Conservation (phyloP, 805 yeast genomes). For the Debaryomyces castellii region DNA sequence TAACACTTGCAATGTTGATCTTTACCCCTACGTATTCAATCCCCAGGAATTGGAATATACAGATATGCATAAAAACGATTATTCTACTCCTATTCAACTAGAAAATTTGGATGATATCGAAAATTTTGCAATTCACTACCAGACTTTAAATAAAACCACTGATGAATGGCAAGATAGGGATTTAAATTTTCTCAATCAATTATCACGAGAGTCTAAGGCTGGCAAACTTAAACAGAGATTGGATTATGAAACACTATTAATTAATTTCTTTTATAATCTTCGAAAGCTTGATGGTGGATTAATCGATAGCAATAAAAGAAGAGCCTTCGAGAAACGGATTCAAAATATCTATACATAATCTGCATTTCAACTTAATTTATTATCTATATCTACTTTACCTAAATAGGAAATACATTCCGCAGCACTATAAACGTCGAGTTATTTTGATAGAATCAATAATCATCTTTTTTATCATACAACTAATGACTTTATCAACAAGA, state of each 20-base stretch:
- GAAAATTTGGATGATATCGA: conserved; percentile 53
- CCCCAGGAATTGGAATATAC: conserved; percentile 37
- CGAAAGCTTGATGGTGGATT: conserved; percentile 37
- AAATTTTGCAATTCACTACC: conserved; percentile 48
- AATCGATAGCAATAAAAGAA: conserved; percentile 15
- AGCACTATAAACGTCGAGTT: not conserved
- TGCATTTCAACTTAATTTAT: not conserved
- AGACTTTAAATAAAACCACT: conserved; percentile 33
- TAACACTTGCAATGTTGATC: conserved; percentile 46
- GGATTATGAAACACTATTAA: conserved; percentile 34
- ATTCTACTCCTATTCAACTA: conserved; percentile 38
- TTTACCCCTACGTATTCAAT: conserved; percentile 55
- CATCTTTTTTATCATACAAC: no score
- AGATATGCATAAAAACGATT: conserved; percentile 8
- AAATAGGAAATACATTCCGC: not conserved
- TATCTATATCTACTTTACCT: not conserved
- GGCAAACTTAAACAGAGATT: conserved; percentile 22
- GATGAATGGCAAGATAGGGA: conserved; percentile 44
- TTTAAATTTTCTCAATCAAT: conserved; percentile 22
- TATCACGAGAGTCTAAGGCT: conserved; percentile 16
- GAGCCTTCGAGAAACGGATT: conserved; percentile 7
- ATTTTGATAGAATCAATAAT: no score
- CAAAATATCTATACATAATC: not conserved
- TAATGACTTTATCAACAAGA: conserved; percentile 44
- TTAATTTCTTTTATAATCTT: conserved; percentile 32